Percentiles rank a stretch among this genome's conserved stretches.
These are phyloP conservation scores for Chloranthus sessilifolius DNA, from an alignment of 164 flowering plant species.

Conservation along the genomic window DNA sequence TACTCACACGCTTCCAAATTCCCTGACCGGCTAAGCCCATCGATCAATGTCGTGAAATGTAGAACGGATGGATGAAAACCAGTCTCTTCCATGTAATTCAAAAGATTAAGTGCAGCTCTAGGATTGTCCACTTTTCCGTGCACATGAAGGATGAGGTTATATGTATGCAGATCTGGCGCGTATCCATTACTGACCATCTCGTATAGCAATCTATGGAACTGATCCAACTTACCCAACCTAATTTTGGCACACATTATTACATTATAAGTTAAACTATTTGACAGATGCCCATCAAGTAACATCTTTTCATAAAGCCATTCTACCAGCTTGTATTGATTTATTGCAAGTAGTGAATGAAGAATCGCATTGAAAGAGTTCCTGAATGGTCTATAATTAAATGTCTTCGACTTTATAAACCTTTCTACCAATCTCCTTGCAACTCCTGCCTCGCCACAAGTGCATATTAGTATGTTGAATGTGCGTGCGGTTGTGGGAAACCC, in stretches of 20 bases:
- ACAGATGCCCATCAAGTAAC: conserved; percentile 48
- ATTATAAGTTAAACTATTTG: conserved; percentile 78
- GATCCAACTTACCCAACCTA: conserved; percentile 63
- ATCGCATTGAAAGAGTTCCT: conserved; percentile 81
- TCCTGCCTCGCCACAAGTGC: conserved; percentile 76
- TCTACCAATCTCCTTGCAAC: conserved; percentile 63
- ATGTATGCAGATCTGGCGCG: conserved; percentile 78
- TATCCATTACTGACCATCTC: conserved; percentile 63
- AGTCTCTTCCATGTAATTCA: conserved; percentile 73
- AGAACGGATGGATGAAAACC: conserved; percentile 63
- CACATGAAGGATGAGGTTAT: conserved; percentile 70
- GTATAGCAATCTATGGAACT: conserved; percentile 60
- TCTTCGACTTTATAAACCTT: conserved; percentile 69
- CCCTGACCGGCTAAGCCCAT: conserved; percentile 89
- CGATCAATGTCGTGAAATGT: conserved; percentile 86
- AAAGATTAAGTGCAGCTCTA: conserved; percentile 58
- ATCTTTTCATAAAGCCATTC: conserved; percentile 89
- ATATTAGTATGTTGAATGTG: conserved; percentile 74
- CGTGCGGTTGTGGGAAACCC: conserved; percentile 63
- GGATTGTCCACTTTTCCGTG: conserved; percentile 76
- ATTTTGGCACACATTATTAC: conserved; percentile 57
- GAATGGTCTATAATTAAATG: conserved; percentile 70
- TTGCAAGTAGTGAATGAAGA: conserved; percentile 47
- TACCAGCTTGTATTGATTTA: conserved; percentile 59
- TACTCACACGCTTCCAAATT: conserved; percentile 72